phyloP scores from a whole-genome alignment of 75 land plant genomes.

The Chamaecyparis obtusa region DNA sequence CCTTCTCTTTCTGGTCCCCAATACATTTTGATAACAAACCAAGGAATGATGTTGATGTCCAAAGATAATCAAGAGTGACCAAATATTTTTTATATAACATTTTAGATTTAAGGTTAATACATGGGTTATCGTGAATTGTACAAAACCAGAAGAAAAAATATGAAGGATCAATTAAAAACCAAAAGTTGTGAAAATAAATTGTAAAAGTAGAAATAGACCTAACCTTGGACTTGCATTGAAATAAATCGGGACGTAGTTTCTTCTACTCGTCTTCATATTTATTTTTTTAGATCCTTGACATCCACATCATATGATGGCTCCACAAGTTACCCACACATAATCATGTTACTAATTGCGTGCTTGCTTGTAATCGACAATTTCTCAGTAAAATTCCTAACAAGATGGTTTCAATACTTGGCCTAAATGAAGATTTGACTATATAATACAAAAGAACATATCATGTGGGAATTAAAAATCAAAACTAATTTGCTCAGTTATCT shows the following conservation, averaged over 20 bases:
- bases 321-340: constrained; percentile 9
- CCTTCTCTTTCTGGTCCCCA: too few relatives aligned
- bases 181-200: background rate
- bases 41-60: too few relatives aligned
- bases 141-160: background rate
- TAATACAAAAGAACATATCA: background rate
- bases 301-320: constrained; percentile 57
- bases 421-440: background rate
- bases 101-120: background rate
- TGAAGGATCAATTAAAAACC: background rate
- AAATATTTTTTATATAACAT: background rate
- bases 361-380: background rate
- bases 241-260: constrained; percentile 86
- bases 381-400: background rate
- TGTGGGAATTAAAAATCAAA: background rate
- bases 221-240: constrained; percentile 82
- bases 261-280: constrained; percentile 88
- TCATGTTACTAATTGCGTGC: background rate
- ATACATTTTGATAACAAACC: too few relatives aligned
- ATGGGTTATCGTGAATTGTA: background rate
- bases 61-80: too few relatives aligned
- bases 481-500: background rate
- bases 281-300: constrained; percentile 50
- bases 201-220: background rate
- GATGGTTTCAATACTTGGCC: background rate